phyloP scores from a whole-genome alignment of 805 yeast genomes.

The Ogataea kodamae region DNA sequence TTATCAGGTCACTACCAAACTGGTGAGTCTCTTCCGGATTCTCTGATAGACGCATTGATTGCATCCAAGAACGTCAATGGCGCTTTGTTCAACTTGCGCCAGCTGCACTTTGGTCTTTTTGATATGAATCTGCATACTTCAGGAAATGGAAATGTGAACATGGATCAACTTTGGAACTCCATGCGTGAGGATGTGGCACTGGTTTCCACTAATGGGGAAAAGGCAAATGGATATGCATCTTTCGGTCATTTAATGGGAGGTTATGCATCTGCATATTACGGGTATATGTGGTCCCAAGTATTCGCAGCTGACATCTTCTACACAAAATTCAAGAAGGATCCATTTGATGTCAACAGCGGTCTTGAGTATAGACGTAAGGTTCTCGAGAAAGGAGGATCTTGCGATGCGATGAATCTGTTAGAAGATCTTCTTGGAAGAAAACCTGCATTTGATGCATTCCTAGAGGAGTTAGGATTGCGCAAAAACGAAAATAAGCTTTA shows the following conservation, averaged over 20 bases:
- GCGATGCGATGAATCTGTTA: constrained; percentile 64
- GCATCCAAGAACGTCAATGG: constrained; percentile 73
- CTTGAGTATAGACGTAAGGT: constrained; percentile 65
- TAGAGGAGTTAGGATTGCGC: constrained; percentile 54
- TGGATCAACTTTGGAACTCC: constrained; percentile 59
- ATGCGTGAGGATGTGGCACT: constrained; percentile 61
- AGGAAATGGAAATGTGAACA: constrained; percentile 44
- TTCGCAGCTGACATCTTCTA: constrained; percentile 82
- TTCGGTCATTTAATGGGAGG: constrained; percentile 84
- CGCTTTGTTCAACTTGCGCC: constrained; percentile 68
- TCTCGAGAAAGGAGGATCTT: constrained; percentile 68
- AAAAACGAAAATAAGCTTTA: constrained; percentile 1
- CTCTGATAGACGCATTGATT: constrained; percentile 54
- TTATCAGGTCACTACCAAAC: constrained; percentile 63
- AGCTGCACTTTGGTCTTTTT: constrained; percentile 73
- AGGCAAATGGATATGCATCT: constrained; percentile 67
- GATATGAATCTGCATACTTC: constrained; percentile 68
- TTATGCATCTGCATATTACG: constrained; percentile 83
- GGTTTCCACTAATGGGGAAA: constrained; percentile 50
- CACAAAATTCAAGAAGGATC: constrained; percentile 62
- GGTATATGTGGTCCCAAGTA: constrained; percentile 81
- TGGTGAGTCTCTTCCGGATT: constrained; percentile 54
- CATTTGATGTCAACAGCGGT: constrained; percentile 62
- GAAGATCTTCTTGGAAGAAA: constrained; percentile 68
- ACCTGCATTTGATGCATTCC: constrained; percentile 71